Evolutionary conservation across 2,329 filamentous ascomycete species (phyloP).

Genomic region (Didymella arachidicola): DNA sequence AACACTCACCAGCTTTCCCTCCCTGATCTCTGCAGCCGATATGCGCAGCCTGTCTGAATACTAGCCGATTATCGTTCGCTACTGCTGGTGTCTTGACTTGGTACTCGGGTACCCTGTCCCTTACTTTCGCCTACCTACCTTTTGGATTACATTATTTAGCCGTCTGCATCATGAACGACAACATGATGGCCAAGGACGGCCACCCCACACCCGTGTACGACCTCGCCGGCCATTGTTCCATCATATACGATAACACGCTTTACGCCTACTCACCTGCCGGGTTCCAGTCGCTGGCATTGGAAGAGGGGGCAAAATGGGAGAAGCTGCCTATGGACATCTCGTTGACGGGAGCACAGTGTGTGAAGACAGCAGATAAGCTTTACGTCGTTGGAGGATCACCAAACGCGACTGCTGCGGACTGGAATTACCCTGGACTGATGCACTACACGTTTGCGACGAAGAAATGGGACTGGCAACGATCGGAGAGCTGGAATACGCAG

Average conservation of each 20-base stretch:
- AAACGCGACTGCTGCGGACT: constrained; percentile 43
- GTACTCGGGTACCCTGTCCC: constrained; percentile 29
- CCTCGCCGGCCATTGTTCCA: constrained; percentile 80
- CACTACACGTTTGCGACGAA: constrained; percentile 65
- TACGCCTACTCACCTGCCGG: constrained; percentile 80
- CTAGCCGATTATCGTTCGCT: constrained; percentile 33
- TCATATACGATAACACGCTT: constrained; percentile 80
- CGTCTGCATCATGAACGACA: constrained; percentile 60
- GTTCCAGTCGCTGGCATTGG: constrained; percentile 76
- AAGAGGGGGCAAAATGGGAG: constrained; percentile 75
- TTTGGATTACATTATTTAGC: constrained; percentile 21
- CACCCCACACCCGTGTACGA: constrained; percentile 73
- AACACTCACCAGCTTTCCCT: constrained; percentile 6
- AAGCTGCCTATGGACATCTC: constrained; percentile 69
- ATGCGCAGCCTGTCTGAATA: constrained; percentile 39
- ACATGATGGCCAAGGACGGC: constrained; percentile 42
- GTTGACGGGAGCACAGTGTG: constrained; percentile 79
- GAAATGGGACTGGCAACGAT: constrained; percentile 66
- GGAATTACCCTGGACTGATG: constrained; percentile 78
- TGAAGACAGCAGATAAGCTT: constrained; percentile 73
- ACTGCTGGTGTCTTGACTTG: constrained; percentile 28
- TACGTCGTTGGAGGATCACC: constrained; percentile 79
- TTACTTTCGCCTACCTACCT: constrained; percentile 21
- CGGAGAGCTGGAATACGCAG: constrained; percentile 63
- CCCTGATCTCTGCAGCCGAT: constrained; percentile 30